Evolutionary conservation across 495 filamentous ascomycete genomes (phyloP), one percentile per base, ranked within the genome.

Genomic region (Apiosordaria backusii): DNA sequence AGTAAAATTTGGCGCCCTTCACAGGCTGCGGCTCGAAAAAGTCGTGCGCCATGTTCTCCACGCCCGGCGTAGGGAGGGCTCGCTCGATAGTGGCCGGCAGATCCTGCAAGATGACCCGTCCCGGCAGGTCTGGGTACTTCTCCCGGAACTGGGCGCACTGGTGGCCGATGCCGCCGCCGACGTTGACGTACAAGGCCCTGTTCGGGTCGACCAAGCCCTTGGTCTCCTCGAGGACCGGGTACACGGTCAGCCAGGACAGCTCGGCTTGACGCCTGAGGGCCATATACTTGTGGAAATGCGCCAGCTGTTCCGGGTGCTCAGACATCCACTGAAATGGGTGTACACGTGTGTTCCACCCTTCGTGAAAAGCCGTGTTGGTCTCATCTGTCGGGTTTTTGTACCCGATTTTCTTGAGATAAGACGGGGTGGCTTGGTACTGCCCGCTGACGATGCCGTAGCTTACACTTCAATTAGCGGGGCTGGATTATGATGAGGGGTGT

Each of bases 81-180:
- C 63, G 62, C 4, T 66, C 71, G 18, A 79, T 62, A 0, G 77
- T 77, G 27, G 76, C 69, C 4, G 80, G 73, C 0, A 83, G 72
- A 64, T 90, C 87, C 64, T 89, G 85, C 3, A 87, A 65, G 5
- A 88, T 69, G 22, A 89, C 72, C 18, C 73, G 72, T 0, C 81
- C 83, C 0, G 74, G 65, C 0, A 85, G 67, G 16, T 76, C 53
- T 0, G 81, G 82, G 26, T 76, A 80, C 58, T 72, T 79, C 57
- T 79, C 72, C 40, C 73, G 75, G 24, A 88, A 79, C 9, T 72
- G 73, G 27, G 75, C 71, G 55, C 77, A 78, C 57, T 87, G 83
- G 24, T 87, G 81, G n/a, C 85, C 85, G 27, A 80, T 73, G 1
- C 81, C 76, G 50, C 86, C 83, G 9, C 84, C 85, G 0, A 87